These are phyloP conservation scores for Mallotus repandus DNA, from an alignment of 441 rosid species.

Conservation along the genomic window DNA sequence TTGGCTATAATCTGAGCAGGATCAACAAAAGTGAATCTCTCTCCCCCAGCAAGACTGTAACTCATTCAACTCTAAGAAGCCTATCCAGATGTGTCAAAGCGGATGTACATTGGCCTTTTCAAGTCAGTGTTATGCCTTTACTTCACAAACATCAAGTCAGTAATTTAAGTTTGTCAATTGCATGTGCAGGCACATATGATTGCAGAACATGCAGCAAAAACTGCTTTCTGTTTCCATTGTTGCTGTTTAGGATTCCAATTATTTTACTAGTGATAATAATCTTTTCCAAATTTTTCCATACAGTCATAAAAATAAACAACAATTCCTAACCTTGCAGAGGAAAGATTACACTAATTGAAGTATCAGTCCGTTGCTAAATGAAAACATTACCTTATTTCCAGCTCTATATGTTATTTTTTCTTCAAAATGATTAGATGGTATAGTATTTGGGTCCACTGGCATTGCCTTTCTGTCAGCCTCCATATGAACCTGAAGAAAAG, in stretches of 20 bases:
- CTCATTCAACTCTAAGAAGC: neutral
- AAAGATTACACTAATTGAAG: neutral
- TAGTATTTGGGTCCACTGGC: constrained; percentile 44
- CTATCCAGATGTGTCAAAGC: neutral
- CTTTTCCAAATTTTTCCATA: neutral
- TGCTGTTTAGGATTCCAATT: neutral
- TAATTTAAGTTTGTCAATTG: neutral
- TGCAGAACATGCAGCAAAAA: neutral
- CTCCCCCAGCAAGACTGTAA: neutral
- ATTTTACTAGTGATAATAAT: neutral
- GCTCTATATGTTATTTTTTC: constrained; percentile 73
- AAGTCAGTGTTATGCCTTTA: neutral
- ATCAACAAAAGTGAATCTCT: neutral
- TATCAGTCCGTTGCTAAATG: neutral
- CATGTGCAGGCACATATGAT: neutral
- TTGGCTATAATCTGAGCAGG: neutral
- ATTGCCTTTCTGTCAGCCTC: constrained; percentile 80
- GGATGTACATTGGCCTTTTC: neutral
- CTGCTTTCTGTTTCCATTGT: neutral
- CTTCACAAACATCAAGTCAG: neutral
- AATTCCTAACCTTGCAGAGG: neutral
- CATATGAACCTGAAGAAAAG: constrained; percentile 78
- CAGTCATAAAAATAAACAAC: neutral
- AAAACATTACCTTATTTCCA: constrained; percentile 65
- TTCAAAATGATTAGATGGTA: constrained; percentile 43